phyloP scores from a whole-genome alignment of 257 asterid species.

The Gentiana macrophylla region DNA sequence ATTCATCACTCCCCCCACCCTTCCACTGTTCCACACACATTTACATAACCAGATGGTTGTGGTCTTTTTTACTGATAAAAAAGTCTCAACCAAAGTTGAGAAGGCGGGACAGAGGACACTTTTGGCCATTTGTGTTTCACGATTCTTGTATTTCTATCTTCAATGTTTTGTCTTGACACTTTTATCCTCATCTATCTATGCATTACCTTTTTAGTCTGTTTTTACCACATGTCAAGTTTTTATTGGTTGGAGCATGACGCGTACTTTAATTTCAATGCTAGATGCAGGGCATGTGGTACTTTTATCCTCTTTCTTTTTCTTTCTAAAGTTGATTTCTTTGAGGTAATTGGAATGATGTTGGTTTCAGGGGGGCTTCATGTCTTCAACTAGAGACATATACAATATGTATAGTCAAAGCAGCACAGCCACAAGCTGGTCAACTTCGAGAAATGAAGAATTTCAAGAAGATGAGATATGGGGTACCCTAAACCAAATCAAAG shows the following conservation, averaged over 20 bases:
- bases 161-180: too few relatives aligned
- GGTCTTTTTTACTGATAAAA: too few relatives aligned
- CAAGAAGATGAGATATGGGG: constrained; percentile 55
- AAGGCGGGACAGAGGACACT: too few relatives aligned
- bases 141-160: too few relatives aligned
- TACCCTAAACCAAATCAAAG: constrained; percentile 4
- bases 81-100: too few relatives aligned
- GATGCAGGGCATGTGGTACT: too few relatives aligned
- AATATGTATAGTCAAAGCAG: constrained; percentile 33
- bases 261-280: background rate
- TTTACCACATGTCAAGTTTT: too few relatives aligned
- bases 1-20: background rate
- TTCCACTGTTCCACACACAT: too few relatives aligned
- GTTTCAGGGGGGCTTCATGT: constrained; percentile 12
- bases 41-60: too few relatives aligned
- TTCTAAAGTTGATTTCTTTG: background rate
- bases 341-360: background rate
- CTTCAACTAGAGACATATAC: constrained; percentile 20
- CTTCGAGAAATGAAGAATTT: constrained; percentile 42
- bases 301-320: background rate
- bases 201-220: too few relatives aligned
- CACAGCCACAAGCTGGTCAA: constrained; percentile 32
- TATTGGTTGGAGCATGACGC: too few relatives aligned
- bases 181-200: background rate
- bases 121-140: too few relatives aligned